Evolutionary conservation across 768 basidiomycete genomes (phyloP), one percentile per base, ranked within the genome.

Genomic region (Podaxis carcinomalis): DNA sequence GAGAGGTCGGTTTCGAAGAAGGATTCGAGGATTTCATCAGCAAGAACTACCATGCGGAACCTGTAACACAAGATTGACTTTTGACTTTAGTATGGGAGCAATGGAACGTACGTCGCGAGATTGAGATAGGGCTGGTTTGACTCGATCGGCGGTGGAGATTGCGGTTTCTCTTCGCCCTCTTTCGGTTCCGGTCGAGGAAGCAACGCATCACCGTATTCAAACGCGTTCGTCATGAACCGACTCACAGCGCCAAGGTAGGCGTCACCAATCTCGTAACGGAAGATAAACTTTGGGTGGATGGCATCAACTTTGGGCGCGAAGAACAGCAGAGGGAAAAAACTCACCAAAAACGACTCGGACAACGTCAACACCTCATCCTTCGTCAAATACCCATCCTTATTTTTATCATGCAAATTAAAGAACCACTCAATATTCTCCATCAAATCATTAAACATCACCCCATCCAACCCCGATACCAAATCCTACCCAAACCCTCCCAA

Each of bases 351-450:
- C 3, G 95, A 92, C 73, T 99, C 97, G 0, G 95, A 97, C 28
- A 98, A 76, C 13, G 95, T 96, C 66, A 99, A 74, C 19, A 98
- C 92, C 70, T 99, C 97, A 68, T 98, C 96, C 73, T 96, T 98
- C 2, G 95, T 95, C 63, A 99, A 75, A 72, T 80, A 94, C 1
- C 96, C 95, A 70, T 99, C 97, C 67, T 93, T 93, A 73, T 99
- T 91, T 74, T 95, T 95, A 75, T 95, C 94, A 63, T 96, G 93
- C 52, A 98, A 72, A 66, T 89, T 90, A 76, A 98, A 98, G 76
- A 98, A 96, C 96, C 96, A 99, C 72, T 97, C 93, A 67, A 98
- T 96, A 66, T 93, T 96, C 60, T 95, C 92, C 97, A 98, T 98
- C 65, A 99, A 76, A 72, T 98, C 97, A 64, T 93, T 95, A 76